Evolutionary conservation across 352 stramenopile genomes (phyloP).

Genomic region (Hyaloperonospora arabidopsidis): DNA sequence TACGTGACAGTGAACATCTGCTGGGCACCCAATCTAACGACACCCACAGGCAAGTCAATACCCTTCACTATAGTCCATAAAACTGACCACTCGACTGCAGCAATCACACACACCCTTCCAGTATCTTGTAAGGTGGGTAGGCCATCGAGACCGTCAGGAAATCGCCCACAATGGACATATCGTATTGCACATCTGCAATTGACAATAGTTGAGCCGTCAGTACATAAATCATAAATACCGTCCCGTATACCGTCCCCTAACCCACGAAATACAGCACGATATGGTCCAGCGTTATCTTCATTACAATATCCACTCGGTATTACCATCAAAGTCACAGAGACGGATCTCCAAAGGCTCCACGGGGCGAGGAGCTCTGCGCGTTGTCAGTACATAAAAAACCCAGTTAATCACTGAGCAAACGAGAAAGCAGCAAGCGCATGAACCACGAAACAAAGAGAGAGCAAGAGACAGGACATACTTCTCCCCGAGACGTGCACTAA

Average conservation of each 20-base stretch:
- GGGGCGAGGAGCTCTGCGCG: conserved; percentile 54
- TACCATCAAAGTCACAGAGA: conserved; percentile 81
- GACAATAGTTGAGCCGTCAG: conserved; percentile 5
- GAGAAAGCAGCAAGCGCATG: no score
- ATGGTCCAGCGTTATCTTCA: not conserved
- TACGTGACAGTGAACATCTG: conserved; percentile 72
- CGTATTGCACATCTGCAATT: conserved; percentile 76
- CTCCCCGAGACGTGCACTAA: conserved; percentile 57
- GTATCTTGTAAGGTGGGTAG: conserved; percentile 66
- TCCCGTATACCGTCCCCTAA: not conserved
- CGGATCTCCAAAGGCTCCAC: conserved; percentile 71
- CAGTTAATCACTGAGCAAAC: no score
- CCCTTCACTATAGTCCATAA: no score
- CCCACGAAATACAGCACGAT: not conserved
- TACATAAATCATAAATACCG: not conserved
- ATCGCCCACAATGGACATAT: conserved; percentile 66
- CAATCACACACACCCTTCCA: conserved; percentile 38
- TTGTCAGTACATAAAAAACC: conserved; percentile 1
- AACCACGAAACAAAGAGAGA: no score
- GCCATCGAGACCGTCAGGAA: conserved; percentile 64
- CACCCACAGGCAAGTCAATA: conserved; percentile 9
- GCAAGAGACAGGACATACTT: conserved; percentile 34
- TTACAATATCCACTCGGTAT: not conserved
- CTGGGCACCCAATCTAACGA: conserved; percentile 44
- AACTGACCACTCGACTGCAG: not conserved